Conservation (phyloP, 2,329 filamentous ascomycete species). For the Ascochyta fabae region DNA sequence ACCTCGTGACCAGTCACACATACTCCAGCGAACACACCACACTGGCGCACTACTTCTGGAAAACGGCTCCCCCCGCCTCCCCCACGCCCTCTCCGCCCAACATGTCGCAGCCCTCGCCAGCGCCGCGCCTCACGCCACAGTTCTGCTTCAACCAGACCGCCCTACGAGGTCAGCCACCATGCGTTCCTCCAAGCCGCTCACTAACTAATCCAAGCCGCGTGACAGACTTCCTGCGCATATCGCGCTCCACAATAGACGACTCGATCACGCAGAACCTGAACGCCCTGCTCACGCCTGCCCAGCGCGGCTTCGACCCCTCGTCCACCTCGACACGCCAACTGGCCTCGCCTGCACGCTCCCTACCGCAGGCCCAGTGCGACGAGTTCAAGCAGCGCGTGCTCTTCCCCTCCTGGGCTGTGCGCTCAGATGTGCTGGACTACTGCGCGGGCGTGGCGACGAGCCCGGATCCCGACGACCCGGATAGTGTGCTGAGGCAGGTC, state of each 20-base stretch:
- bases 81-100: slow-evolving; percentile 17
- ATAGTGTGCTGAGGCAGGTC: slow-evolving; percentile 70
- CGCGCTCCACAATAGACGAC: slow-evolving; percentile 85
- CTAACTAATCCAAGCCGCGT: slow-evolving; percentile 44
- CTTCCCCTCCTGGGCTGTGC: slow-evolving; percentile 86
- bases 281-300: slow-evolving; percentile 78
- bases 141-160: slow-evolving; percentile 61
- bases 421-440: slow-evolving; percentile 85
- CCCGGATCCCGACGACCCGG: slow-evolving; percentile 86
- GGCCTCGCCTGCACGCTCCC: slow-evolving; percentile 57
- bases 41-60: slow-evolving; percentile 45
- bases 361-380: slow-evolving; percentile 69
- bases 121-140: slow-evolving; percentile 53
- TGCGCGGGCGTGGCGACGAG: slow-evolving; percentile 87
- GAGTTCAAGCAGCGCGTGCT: slow-evolving; percentile 78
- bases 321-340: slow-evolving; percentile 72
- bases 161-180: slow-evolving; percentile 51
- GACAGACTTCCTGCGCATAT: slow-evolving; percentile 87
- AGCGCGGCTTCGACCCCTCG: slow-evolving; percentile 75
- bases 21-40: not conserved
- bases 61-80: slow-evolving; percentile 25
- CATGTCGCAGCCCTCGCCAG: slow-evolving; percentile 53
- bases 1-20: not conserved
- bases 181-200: slow-evolving; percentile 22
- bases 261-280: slow-evolving; percentile 93